Evolutionary conservation across 441 rosid genomes (phyloP), one percentile per base, ranked within the genome.

Genomic region (Viola pubescens): DNA sequence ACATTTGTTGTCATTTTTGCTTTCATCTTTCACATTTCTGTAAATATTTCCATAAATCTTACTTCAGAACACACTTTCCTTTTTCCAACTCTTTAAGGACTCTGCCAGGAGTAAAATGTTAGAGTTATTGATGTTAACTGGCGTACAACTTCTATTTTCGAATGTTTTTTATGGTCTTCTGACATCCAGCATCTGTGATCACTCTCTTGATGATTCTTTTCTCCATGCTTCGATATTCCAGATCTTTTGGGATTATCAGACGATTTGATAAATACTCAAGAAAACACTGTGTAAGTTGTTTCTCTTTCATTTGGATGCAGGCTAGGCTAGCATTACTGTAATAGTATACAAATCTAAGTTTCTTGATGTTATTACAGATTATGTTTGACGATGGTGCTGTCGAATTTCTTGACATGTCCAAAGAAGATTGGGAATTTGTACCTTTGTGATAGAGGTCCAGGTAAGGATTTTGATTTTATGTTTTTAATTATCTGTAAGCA

Each of bases 311-410:
- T 8, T 34, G 9, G 0, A 52, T 50, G 10, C 41, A 9, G 52
- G 58, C 10, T 46, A 9, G 52, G 58, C 19, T 41, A 44, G 50
- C 26, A 54, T 61, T 50, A 63, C 58, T 46, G 11, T 46, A 4
- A 8, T 4, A 5, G n/a, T 46, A 12, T 3, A 46, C 58, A 56
- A 26, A 11, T 41, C 2, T 48, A 16, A 45, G 45, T 50, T 11
- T 43, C 37, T 50, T 43, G 54, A 8, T 55, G 0, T 12, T 56
- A 7, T 61, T 64, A 65, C 80, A 88, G 92, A 63, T 87, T 67
- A 73, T 79, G 86, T 85, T 83, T 74, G 97, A 91, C 61, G 87
- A 85, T 72, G 91, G 95, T 44, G 64, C 7, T 11, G 64, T 69
- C 3, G 84, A 84, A 74, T 72, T 73, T 62, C 52, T 89, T 40